Conservation (phyloP, 768 basidiomycete species). For the Suillus subaureus region DNA sequence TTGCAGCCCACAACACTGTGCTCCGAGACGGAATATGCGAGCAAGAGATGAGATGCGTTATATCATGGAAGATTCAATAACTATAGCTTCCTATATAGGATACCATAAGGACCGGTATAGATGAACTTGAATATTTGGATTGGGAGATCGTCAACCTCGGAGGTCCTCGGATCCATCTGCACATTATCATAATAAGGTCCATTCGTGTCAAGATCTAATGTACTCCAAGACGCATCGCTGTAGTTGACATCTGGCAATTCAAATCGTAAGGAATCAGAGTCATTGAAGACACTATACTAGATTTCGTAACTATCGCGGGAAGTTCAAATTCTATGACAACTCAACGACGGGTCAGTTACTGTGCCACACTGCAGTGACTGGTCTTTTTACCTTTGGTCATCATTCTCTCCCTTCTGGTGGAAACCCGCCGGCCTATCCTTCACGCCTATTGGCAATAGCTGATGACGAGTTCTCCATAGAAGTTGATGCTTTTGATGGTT, state of each 20-base stretch:
- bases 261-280: not conserved
- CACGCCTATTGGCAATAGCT: not conserved
- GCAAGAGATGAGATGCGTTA: not conserved
- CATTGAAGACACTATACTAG: not conserved
- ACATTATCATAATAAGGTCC: not conserved
- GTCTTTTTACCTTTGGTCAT: not conserved
- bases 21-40: not conserved
- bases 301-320: not conserved
- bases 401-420: not conserved
- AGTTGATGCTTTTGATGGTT: not conserved
- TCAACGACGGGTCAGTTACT: not conserved
- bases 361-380: not conserved
- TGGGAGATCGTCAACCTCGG: not conserved
- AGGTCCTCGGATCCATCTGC: not conserved
- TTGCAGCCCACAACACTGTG: not conserved
- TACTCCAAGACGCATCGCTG: not conserved
- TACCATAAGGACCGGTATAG: not conserved
- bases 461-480: not conserved
- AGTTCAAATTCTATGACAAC: not conserved
- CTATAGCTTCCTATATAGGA: not conserved
- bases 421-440: not conserved
- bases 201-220: not conserved
- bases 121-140: not conserved
- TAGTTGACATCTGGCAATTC: not conserved
- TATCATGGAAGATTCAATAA: not conserved